Evolutionary conservation across 2,329 filamentous ascomycete genomes (phyloP).

Genomic region (Fusarium pseudograminearum): DNA sequence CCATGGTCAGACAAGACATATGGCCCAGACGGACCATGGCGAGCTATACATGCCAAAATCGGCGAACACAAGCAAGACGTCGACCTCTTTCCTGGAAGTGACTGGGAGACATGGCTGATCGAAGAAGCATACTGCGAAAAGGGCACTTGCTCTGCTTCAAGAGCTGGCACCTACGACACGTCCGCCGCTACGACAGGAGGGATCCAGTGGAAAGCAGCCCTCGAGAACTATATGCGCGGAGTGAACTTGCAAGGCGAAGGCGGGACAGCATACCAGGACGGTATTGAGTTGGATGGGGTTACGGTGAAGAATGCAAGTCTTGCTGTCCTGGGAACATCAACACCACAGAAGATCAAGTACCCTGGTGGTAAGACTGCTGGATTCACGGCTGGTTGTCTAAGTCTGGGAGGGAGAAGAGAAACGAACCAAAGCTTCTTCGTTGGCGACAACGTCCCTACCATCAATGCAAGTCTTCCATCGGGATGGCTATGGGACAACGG

Average conservation of each 20-base stretch:
- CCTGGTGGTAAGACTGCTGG: neutral
- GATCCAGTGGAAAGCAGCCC: neutral
- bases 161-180: slow-evolving; percentile 1
- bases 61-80: neutral
- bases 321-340: neutral
- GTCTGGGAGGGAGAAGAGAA: neutral
- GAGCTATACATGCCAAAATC: slow-evolving; percentile 1
- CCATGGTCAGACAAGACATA: slow-evolving; percentile 15
- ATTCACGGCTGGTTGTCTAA: slow-evolving; percentile 6
- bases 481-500: slow-evolving; percentile 5
- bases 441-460: neutral
- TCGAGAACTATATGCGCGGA: slow-evolving; percentile 11
- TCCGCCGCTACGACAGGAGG: neutral
- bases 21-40: slow-evolving; percentile 15
- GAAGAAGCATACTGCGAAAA: slow-evolving; percentile 6
- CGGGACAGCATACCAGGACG: neutral
- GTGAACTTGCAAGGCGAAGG: neutral
- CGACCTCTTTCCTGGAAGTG: slow-evolving; percentile 2
- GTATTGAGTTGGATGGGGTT: neutral
- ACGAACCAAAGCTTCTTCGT: slow-evolving; percentile 1
- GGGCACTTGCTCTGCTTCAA: slow-evolving; percentile 7
- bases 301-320: neutral
- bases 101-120: slow-evolving; percentile 19
- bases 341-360: slow-evolving; percentile 9
- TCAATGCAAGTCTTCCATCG: slow-evolving; percentile 2